A percentile compares a stretch with the other conserved stretches of the same genome.
Evolutionary conservation across 805 yeast genomes (phyloP).

Genomic region (Yueomyces sinensis): DNA sequence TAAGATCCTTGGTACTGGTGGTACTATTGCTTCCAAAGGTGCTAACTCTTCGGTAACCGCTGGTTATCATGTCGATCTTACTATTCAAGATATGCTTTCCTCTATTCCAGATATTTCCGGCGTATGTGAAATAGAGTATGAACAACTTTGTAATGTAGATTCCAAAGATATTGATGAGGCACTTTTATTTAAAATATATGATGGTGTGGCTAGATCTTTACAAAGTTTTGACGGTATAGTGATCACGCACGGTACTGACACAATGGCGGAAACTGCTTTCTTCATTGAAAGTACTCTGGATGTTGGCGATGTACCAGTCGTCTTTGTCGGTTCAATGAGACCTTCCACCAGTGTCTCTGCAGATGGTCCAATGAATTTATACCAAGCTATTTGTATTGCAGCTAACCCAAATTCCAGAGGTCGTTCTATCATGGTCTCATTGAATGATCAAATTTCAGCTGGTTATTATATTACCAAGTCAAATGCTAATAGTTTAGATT

Average conservation of each 20-base stretch:
- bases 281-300: slow-evolving; percentile 39
- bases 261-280: slow-evolving; percentile 55
- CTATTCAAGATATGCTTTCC: slow-evolving; percentile 36
- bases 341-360: slow-evolving; percentile 59
- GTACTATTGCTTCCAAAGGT: slow-evolving; percentile 46
- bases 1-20: slow-evolving; percentile 45
- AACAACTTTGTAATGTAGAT: slow-evolving; percentile 49
- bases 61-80: slow-evolving; percentile 39
- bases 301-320: slow-evolving; percentile 41
- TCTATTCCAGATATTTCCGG: slow-evolving; percentile 43
- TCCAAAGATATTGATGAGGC: slow-evolving; percentile 41
- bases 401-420: slow-evolving; percentile 35
- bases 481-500: slow-evolving; percentile 56
- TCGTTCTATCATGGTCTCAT: slow-evolving; percentile 50
- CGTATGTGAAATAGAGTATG: slow-evolving; percentile 45
- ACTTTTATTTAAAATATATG: slow-evolving; percentile 33
- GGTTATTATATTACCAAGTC: slow-evolving; percentile 62
- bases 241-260: slow-evolving; percentile 61
- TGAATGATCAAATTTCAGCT: slow-evolving; percentile 56
- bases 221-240: slow-evolving; percentile 43
- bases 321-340: slow-evolving; percentile 62
- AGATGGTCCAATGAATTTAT: slow-evolving; percentile 62
- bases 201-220: slow-evolving; percentile 33
- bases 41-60: slow-evolving; percentile 35
- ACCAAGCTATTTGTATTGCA: slow-evolving; percentile 57